A percentile compares a stretch with the other conserved stretches of the same genome.
Conservation (phyloP, 2,329 filamentous ascomycete genomes). For the Trichoderma atroviride region DNA sequence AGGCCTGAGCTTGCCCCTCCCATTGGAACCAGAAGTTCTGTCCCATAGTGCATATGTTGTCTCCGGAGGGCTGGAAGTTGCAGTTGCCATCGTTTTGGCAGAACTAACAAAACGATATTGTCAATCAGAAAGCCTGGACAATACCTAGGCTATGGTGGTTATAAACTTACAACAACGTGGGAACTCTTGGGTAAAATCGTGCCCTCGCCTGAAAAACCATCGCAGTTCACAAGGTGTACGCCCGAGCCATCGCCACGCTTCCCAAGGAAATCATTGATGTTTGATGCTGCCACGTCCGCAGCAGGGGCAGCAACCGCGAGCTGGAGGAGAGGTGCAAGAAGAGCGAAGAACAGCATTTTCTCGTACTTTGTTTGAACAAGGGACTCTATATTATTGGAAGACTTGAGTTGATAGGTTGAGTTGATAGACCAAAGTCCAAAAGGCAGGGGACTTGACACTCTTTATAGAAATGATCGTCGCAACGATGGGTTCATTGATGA, state of each 20-base stretch:
- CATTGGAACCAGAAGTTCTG: conserved; percentile 2
- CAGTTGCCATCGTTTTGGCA: neutral
- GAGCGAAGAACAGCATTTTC: conserved; percentile 3
- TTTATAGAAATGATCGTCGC: conserved; percentile 20
- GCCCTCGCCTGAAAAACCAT: conserved; percentile 3
- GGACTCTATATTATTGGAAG: neutral
- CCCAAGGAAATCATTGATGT: neutral
- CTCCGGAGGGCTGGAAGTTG: neutral
- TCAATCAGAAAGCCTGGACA: neutral
- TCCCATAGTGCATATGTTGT: conserved; percentile 11
- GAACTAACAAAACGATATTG: neutral
- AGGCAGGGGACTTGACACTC: neutral
- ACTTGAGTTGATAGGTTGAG: neutral
- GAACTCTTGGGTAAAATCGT: neutral
- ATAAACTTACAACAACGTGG: conserved; percentile 9
- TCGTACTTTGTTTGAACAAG: neutral
- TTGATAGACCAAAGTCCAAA: neutral
- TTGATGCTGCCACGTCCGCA: neutral
- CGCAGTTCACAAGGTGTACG: conserved; percentile 8
- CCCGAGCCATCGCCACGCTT: conserved; percentile 11
- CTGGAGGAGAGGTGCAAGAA: neutral
- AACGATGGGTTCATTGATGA: neutral
- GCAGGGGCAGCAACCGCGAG: neutral
- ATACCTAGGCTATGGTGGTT: neutral
- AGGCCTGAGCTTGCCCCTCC: conserved; percentile 6